Evolutionary conservation across 352 stramenopile genomes (phyloP), one percentile per base, ranked within the genome.

Genomic region (Phytophthora vignae): DNA sequence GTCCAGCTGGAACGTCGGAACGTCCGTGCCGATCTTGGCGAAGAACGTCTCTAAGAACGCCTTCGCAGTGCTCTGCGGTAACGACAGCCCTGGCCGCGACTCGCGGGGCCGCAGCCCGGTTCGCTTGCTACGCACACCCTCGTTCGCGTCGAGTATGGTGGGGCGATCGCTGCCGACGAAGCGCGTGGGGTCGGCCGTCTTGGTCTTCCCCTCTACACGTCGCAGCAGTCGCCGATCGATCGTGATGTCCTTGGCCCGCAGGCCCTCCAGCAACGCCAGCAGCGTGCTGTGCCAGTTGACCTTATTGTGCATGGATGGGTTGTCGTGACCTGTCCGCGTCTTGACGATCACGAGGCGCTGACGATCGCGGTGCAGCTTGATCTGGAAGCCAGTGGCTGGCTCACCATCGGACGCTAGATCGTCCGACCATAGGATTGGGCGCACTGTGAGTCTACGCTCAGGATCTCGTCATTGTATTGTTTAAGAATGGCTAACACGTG

Each of bases 221-320:
- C n/a, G 14, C 4, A 50, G 42, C n/a, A 50, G 42, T 2, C 42
- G 42, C 7, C n/a, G 1, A 10, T 50, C n/a, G 7, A 50, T 50
- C 11, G 4, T 21, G n/a, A 50, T 50, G 14, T 21, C 3, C 15
- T 50, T 50, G 11, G 11, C 42, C 8, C n/a, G 42, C 4, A 50
- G 42, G 11, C n/a, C 15, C 8, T 50, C 11, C 2, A 50, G 42
- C 42, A 50, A 50, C n/a, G 11, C 3, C 42, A 50, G 42, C 42
- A 50, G n/a, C 42, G 42, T 50, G 42, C 42, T 50, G 42, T 50
- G 42, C 42, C 42, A 50, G 42, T 50, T 50, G 15, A 50, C 42
- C 27, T 31, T 31, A 46, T 46, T 46, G 38, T 31, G 27, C 27
- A 31, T 31, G 15, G 38, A 46, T 15, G 38, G 11, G 4, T 46